A percentile compares a stretch with the other conserved stretches of the same genome.
These are phyloP conservation scores for Choanephora cucurbitarum DNA, from an alignment of 371 early-diverging fungal genomes.

Conservation along the genomic window DNA sequence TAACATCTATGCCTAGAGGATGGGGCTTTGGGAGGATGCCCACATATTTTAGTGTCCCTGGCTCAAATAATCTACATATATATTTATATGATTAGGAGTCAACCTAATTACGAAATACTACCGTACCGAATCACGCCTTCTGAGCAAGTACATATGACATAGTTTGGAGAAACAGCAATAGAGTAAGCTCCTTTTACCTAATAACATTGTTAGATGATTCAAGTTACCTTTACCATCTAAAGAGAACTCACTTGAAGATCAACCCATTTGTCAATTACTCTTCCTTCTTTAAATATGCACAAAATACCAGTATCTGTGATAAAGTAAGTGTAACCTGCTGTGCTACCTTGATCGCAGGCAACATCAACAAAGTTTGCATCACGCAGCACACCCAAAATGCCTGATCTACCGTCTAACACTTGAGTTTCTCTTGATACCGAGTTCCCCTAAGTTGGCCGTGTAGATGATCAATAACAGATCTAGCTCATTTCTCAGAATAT, in stretches of 20 bases:
- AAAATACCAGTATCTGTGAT: constrained; percentile 72
- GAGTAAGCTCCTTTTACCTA: constrained; percentile 67
- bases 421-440: constrained; percentile 49
- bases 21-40: constrained; percentile 76
- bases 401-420: constrained; percentile 76
- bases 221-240: neutral
- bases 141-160: constrained; percentile 74
- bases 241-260: constrained; percentile 63
- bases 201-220: neutral
- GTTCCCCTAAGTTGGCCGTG: constrained; percentile 22
- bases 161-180: constrained; percentile 61
- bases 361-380: constrained; percentile 76
- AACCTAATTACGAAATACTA: neutral
- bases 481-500: neutral
- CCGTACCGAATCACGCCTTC: constrained; percentile 69
- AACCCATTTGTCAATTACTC: constrained; percentile 79
- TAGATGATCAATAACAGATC: neutral
- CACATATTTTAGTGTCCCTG: constrained; percentile 66
- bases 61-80: constrained; percentile 67
- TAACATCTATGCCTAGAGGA: constrained; percentile 68
- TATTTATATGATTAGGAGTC: constrained; percentile 4
- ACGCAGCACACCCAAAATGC: constrained; percentile 66
- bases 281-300: constrained; percentile 65
- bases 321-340: constrained; percentile 58
- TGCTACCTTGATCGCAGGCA: constrained; percentile 50